Base-by-base conservation (phyloP, 352 stramenopile species). In the Phytophthora fragariaefolia region DNA sequence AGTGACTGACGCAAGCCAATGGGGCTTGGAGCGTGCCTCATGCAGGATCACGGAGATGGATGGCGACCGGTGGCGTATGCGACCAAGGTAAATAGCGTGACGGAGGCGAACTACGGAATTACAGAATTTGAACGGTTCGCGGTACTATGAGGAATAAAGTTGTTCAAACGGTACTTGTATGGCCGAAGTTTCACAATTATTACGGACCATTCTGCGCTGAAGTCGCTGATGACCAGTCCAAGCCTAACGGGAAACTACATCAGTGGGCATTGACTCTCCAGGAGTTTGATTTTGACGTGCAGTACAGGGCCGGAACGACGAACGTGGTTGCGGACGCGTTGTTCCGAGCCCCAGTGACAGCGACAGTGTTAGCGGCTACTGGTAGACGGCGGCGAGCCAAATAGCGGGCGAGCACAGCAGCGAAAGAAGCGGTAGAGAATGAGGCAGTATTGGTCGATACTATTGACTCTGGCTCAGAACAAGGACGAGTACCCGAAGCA, bases 221-320 rank as follows among this genome's bases (percentile, higher is more conserved):
- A 48, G 42, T 48, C n/a, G 42, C 18, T 48, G n/a, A 48, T 48
- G 42, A 48, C 17, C 4, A 48, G 42, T 12, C 17, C 17, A 1
- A 48, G 26, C 18, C 54, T 67, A 3, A 49, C 15, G 6, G 42
- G 40, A 6, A 30, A 15, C 36, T 73, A n/a, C 58, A 73, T 4
- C 30, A 56, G 0, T 76, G 63, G 63, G 55, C 59, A 12, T 15
- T 73, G 17, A 48, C 42, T 2, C 69, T 76, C 6, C 69, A 73
- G 28, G 57, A 73, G 22, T 73, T 64, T 46, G 20, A 69, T 36
- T 61, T 76, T n/a, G 23, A 55, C 6, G 7, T 73, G 5, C 34
- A 46, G n/a, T 69, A 60, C 20, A 20, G 36, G 1, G 34, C 63
- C 1, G 62, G 62, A n/a, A n/a, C n/a, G n/a, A n/a, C n/a, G n/a